Evolutionary conservation across 169 alveolate species (phyloP).

Genomic region (Eimeria brunetti): DNA sequence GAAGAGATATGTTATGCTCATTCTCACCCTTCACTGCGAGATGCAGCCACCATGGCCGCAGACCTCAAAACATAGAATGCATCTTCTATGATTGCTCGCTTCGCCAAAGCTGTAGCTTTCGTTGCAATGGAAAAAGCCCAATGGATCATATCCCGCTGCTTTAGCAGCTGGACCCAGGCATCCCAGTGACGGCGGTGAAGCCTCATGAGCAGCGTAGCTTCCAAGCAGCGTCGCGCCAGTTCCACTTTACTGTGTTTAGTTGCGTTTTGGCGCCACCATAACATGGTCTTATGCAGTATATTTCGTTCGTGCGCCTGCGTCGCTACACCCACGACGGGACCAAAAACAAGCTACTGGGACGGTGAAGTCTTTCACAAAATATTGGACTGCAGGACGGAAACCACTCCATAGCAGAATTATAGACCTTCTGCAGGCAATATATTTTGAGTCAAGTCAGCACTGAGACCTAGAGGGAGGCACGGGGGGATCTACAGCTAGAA

Average conservation of each 20-base stretch:
- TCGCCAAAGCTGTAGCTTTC: neutral
- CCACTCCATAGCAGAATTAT: neutral
- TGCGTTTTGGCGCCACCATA: constrained; percentile 18
- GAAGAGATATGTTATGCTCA: neutral
- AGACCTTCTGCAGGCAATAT: neutral
- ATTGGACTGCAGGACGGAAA: neutral
- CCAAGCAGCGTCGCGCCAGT: neutral
- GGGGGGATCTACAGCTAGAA: neutral
- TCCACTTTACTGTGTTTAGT: neutral
- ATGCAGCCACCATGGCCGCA: neutral
- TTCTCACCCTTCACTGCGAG: constrained; percentile 33
- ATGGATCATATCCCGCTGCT: neutral
- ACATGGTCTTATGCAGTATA: neutral
- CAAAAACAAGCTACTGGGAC: neutral
- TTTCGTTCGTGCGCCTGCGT: constrained; percentile 22
- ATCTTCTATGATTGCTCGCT: neutral
- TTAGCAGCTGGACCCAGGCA: constrained; percentile 13
- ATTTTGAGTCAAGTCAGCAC: neutral
- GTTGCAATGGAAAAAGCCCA: neutral
- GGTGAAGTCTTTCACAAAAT: neutral
- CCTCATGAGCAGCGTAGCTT: neutral
- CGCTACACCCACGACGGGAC: constrained; percentile 33
- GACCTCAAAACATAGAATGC: neutral
- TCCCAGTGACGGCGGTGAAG: constrained; percentile 41
- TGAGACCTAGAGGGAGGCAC: neutral